Conservation (phyloP, 2,329 filamentous ascomycete species). For the Fusarium sp. region DNA sequence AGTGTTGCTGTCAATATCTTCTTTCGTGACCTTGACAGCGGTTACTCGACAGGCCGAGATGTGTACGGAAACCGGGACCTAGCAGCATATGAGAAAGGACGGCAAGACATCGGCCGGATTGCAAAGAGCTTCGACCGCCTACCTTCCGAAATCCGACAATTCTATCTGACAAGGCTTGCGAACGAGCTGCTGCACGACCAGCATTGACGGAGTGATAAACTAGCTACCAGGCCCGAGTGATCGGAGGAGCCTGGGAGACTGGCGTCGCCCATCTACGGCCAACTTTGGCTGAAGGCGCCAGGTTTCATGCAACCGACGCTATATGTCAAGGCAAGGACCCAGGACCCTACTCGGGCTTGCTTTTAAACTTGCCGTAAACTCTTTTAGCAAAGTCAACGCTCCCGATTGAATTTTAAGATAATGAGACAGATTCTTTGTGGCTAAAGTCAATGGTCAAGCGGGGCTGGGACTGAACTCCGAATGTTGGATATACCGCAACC, state of each 20-base stretch:
- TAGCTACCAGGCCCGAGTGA: background rate
- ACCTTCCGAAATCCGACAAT: slow-evolving; percentile 74
- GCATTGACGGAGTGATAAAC: slow-evolving; percentile 8
- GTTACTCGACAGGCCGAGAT: slow-evolving; percentile 81
- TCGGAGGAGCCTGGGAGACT: slow-evolving; percentile 4
- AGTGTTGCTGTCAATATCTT: slow-evolving; percentile 92
- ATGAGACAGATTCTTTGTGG: slow-evolving; percentile 8
- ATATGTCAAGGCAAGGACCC: background rate
- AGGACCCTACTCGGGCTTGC: slow-evolving; percentile 11
- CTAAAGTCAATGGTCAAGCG: slow-evolving; percentile 9
- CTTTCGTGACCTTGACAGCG: slow-evolving; percentile 76
- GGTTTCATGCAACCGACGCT: slow-evolving; percentile 2
- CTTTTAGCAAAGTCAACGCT: background rate
- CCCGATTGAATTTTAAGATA: background rate
- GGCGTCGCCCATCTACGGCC: background rate
- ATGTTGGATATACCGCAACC: background rate
- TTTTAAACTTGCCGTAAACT: slow-evolving; percentile 1
- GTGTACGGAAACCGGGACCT: slow-evolving; percentile 91
- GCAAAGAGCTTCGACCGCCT: slow-evolving; percentile 72
- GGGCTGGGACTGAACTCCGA: slow-evolving; percentile 12
- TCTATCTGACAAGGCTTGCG: slow-evolving; percentile 80
- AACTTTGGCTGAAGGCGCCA: slow-evolving; percentile 4
- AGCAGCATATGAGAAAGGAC: slow-evolving; percentile 84
- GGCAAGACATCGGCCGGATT: slow-evolving; percentile 78
- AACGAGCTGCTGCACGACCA: slow-evolving; percentile 67